Conservation (phyloP, 2,329 filamentous ascomycete species). For the Neofusicoccum laricinum region DNA sequence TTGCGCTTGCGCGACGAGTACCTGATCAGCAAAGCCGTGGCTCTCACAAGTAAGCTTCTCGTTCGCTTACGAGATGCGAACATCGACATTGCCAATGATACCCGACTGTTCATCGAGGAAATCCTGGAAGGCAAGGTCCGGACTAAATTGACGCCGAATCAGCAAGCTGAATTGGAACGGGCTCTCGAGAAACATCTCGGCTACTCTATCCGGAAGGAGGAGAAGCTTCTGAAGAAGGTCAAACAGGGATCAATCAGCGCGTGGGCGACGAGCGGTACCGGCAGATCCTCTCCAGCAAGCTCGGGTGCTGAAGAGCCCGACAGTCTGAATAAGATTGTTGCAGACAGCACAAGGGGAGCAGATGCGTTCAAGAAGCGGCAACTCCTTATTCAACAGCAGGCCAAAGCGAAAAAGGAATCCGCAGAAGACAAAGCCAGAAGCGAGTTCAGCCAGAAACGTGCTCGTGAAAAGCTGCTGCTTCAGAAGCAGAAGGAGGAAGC, state of each 20-base stretch:
- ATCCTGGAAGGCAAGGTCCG: slow-evolving; percentile 63
- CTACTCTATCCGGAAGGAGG: slow-evolving; percentile 31
- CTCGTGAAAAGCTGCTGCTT: slow-evolving; percentile 63
- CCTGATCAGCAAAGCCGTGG: slow-evolving; percentile 77
- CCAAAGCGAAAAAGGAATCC: slow-evolving; percentile 22
- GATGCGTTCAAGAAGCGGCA: slow-evolving; percentile 23
- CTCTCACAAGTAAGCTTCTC: slow-evolving; percentile 80
- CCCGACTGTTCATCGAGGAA: slow-evolving; percentile 62
- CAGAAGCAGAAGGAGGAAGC: slow-evolving; percentile 68
- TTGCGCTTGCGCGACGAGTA: slow-evolving; percentile 85
- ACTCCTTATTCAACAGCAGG: slow-evolving; percentile 19
- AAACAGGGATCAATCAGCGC: slow-evolving; percentile 23
- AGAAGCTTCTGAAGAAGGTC: slow-evolving; percentile 25
- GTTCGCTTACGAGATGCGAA: slow-evolving; percentile 73
- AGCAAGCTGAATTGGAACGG: slow-evolving; percentile 76
- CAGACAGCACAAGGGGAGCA: slow-evolving; percentile 37
- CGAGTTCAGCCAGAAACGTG: slow-evolving; percentile 70
- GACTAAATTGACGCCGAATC: slow-evolving; percentile 77
- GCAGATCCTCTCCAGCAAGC: background rate
- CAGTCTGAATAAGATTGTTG: slow-evolving; percentile 47
- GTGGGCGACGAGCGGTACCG: slow-evolving; percentile 10
- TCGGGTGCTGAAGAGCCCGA: slow-evolving; percentile 9
- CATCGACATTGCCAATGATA: slow-evolving; percentile 64
- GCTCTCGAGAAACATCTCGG: slow-evolving; percentile 56
- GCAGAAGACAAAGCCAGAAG: slow-evolving; percentile 38